Evolutionary conservation across 805 yeast genomes (phyloP).

Genomic region (Barnettozyma wickerhamii): DNA sequence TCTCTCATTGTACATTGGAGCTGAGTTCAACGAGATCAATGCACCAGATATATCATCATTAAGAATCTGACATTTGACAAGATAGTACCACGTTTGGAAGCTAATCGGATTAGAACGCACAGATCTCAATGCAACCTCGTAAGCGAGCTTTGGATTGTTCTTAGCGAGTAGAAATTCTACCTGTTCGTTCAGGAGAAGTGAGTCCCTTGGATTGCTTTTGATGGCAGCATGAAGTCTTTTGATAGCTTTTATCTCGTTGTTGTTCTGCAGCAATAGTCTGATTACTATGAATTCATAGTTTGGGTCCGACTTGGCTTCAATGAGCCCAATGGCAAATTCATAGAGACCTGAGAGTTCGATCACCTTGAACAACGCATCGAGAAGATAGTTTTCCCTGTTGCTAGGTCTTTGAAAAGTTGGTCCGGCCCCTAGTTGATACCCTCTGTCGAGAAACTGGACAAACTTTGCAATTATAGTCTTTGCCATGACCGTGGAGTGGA

Average conservation of each 20-base stretch:
- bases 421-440: constrained; percentile 60
- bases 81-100: constrained; percentile 65
- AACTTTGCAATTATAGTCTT: constrained; percentile 13
- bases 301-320: constrained; percentile 21
- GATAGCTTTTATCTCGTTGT: constrained; percentile 34
- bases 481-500: constrained; percentile 12
- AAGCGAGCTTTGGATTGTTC: constrained; percentile 50
- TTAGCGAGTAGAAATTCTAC: constrained; percentile 58
- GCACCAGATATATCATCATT: constrained; percentile 55
- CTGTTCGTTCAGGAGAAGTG: constrained; percentile 36
- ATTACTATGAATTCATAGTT: constrained; percentile 28
- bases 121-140: constrained; percentile 53
- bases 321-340: constrained; percentile 35
- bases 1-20: constrained; percentile 57
- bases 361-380: constrained; percentile 61
- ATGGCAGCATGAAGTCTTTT: constrained; percentile 27
- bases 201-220: constrained; percentile 17
- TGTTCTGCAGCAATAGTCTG: constrained; percentile 29
- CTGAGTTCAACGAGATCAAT: constrained; percentile 61
- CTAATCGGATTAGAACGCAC: constrained; percentile 71
- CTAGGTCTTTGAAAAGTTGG: constrained; percentile 67
- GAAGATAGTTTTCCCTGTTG: constrained; percentile 56
- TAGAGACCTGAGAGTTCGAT: constrained; percentile 35
- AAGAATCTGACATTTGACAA: constrained; percentile 57
- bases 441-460: constrained; percentile 30